Base-by-base conservation (phyloP, 2,329 filamentous ascomycete genomes). In the Curvularia sp. region DNA sequence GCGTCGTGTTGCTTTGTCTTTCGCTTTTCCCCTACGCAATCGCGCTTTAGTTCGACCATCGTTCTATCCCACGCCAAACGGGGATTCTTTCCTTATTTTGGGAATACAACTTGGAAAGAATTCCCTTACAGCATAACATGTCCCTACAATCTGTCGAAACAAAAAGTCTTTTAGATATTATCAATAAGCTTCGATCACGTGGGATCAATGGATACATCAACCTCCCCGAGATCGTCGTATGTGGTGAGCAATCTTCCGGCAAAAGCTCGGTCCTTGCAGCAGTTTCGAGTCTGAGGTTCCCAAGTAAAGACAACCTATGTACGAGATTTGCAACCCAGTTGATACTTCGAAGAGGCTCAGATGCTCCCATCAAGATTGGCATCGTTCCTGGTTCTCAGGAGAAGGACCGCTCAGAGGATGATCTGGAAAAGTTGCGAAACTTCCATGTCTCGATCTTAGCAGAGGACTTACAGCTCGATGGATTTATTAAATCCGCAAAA, bases 241-340 rank as follows among this genome's bases (percentile, higher is more conserved):
- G n/a, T n/a, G n/a, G n/a, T n/a, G n/a, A n/a, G n/a, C n/a, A n/a
- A n/a, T n/a, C n/a, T 31, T 62, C 62, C 22, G 64, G 68, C 20
- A 71, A 73, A 53, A 70, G 67, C 47, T 73, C 65, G 1, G 66
- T 73, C 31, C 41, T 43, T 9, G 41, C 24, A 24, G 43, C 26
- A 1, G 53, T 73, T 9, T 85, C 86, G 0, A 80, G 83, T 4
- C 81, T 90, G 2, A 80, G 79, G 0, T 89, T 89, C 38, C 84
- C 85, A 0, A 76, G 81, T 10, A 84, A 86, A 7, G 81, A 82
- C 13, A 82, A 77, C 22, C 55, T 86, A 0, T 88, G 85, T 65
- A 89, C 87, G 0, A 78, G 85, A 1, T 89, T 88, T 60, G 82
- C 86, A 0, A 89, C 85, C 0, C 84, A 89, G 65, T 73, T 89